These are phyloP conservation scores for Candida ficus DNA, from an alignment of 805 yeast genomes.

Conservation along the genomic window DNA sequence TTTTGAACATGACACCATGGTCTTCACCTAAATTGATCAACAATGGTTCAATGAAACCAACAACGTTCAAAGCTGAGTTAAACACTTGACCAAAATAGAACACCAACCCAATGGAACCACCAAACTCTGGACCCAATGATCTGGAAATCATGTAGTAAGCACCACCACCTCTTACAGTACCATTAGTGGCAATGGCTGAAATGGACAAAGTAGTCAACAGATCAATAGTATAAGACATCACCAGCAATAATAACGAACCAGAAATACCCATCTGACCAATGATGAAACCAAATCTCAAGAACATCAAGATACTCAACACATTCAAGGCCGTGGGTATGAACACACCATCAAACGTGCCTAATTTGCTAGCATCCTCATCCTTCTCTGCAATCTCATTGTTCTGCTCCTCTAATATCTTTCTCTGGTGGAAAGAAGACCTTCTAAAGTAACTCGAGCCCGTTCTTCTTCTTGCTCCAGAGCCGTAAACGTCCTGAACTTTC, in stretches of 20 bases:
- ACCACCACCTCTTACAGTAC: slow-evolving; percentile 97
- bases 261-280: slow-evolving; percentile 90
- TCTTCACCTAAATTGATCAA: slow-evolving; percentile 66
- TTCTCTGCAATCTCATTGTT: slow-evolving; percentile 18
- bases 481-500: slow-evolving; percentile 1
- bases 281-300: slow-evolving; percentile 90
- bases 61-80: slow-evolving; percentile 88
- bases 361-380: slow-evolving; percentile 39
- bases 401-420: neutral
- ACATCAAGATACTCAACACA: slow-evolving; percentile 91
- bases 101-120: slow-evolving; percentile 94
- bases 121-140: slow-evolving; percentile 95
- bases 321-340: slow-evolving; percentile 91
- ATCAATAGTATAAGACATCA: slow-evolving; percentile 75
- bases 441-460: slow-evolving; percentile 23
- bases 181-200: slow-evolving; percentile 95
- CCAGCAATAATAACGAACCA: slow-evolving; percentile 64
- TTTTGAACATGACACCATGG: slow-evolving; percentile 47
- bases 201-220: slow-evolving; percentile 83
- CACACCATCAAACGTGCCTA: slow-evolving; percentile 84
- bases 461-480: slow-evolving; percentile 4
- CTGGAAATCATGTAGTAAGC: slow-evolving; percentile 97
- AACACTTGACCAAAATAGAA: slow-evolving; percentile 93
- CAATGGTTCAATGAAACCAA: slow-evolving; percentile 91
- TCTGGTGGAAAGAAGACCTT: slow-evolving; percentile 13